phyloP scores from a whole-genome alignment of 2,329 filamentous ascomycete genomes.

The Colletotrichum sojae region DNA sequence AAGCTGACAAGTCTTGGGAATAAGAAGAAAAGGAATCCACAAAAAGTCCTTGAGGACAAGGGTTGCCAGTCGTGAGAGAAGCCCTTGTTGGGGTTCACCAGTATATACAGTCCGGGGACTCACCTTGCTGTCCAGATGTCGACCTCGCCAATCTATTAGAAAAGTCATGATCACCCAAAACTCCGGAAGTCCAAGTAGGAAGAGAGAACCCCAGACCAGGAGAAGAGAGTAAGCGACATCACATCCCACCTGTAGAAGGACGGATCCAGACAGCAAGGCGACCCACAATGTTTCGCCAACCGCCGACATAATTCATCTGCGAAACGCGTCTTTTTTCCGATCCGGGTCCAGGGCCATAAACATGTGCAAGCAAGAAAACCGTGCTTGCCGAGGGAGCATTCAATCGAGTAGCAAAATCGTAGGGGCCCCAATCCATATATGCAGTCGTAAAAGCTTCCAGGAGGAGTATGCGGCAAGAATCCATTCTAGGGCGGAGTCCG shows the following conservation, averaged over 20 bases:
- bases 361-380: constrained; percentile 32
- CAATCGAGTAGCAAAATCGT: constrained; percentile 41
- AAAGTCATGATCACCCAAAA: constrained; percentile 37
- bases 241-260: constrained; percentile 35
- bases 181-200: constrained; percentile 39
- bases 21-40: neutral
- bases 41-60: neutral
- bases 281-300: constrained; percentile 25
- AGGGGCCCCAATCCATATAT: constrained; percentile 40
- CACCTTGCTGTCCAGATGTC: constrained; percentile 42
- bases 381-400: constrained; percentile 31
- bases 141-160: constrained; percentile 39
- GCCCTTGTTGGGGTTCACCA: constrained; percentile 16
- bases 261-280: constrained; percentile 41
- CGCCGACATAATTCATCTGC: constrained; percentile 24
- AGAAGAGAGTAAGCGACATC: constrained; percentile 32
- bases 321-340: constrained; percentile 34
- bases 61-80: constrained; percentile 21
- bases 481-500: constrained; percentile 29
- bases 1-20: constrained; percentile 5
- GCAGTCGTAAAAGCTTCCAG: constrained; percentile 42
- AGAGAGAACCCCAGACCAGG: constrained; percentile 38
- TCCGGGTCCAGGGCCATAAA: constrained; percentile 38
- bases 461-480: constrained; percentile 33
- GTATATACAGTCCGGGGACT: constrained; percentile 41